Base-by-base conservation (phyloP, 2,329 filamentous ascomycete genomes). In the Aureobasidium sp. region DNA sequence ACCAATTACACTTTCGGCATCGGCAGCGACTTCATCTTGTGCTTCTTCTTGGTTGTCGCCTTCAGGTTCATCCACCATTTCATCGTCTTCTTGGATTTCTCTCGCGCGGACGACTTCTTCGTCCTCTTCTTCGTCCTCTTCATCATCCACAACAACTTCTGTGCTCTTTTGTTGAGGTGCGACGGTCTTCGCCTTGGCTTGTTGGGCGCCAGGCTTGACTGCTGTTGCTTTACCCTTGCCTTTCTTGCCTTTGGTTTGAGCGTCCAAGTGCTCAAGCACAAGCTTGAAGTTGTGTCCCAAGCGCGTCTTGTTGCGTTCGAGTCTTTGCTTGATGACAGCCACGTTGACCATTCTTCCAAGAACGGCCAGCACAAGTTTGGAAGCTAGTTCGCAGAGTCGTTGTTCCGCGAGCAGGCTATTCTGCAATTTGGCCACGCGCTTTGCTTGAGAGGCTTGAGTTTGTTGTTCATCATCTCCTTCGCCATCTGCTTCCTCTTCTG, bases 211-310 rank as follows among this genome's bases (percentile, higher is more conserved):
- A 26, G 32, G 6, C 44, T 41, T 51, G 3, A 23, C 47, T 15
- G 42, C 46, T 9, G 27, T 23, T 2, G 39, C 20, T 47, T 29
- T 61, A 17, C 32, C 51, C 76, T 79, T 64, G 44, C 75, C 70
- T 69, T 77, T 79, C 60, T 72, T 76, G 61, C 68, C 68, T 37
- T 73, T 71, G 67, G 74, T 77, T 70, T 79, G 82, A 53, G 71
- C 84, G 69, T 96, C 91, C 4, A 97, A 79, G 72, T 88, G 94
- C 9, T 85, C 84, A 5, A 96, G 78, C 7, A 97, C 85, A 68
- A 94, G 91, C 70, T 88, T 90, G 79, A 90, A 95, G 72, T 94
- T 97, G 50, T 84, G 79, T 2, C 94, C 94, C 3, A 99, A 81
- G 70, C 85, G 86, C n/a, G 78, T 79, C 71, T 88, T 88, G 75